A percentile compares a stretch with the other conserved stretches of the same genome.
Conservation (phyloP, 768 basidiomycete species). For the Russula abietina region DNA sequence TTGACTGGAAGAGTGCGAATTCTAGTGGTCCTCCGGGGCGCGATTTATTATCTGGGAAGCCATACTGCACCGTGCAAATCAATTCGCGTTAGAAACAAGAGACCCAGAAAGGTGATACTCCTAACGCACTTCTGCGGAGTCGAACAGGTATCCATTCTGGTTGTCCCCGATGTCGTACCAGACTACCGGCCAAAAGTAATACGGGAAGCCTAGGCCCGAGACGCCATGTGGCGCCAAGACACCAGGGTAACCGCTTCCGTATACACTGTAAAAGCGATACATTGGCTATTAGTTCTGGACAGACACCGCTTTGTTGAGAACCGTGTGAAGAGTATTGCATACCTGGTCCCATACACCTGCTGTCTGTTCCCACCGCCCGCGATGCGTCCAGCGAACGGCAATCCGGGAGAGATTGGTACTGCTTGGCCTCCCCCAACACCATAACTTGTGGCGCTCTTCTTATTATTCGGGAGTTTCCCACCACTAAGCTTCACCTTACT, state of each 20-base stretch:
- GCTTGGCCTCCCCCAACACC: conserved; percentile 24
- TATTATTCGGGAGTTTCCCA: conserved; percentile 1
- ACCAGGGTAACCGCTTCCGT: conserved; percentile 31
- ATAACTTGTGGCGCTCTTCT: conserved; percentile 26
- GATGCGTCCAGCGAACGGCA: conserved; percentile 26
- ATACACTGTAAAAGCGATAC: conserved; percentile 18
- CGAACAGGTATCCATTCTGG: conserved; percentile 17
- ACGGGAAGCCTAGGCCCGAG: conserved; percentile 26
- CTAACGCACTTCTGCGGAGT: conserved; percentile 22
- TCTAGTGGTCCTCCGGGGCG: conserved; percentile 34
- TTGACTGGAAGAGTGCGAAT: conserved; percentile 30
- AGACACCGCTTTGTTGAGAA: not conserved
- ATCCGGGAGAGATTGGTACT: conserved; percentile 23
- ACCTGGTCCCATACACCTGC: conserved; percentile 27
- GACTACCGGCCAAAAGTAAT: conserved; percentile 29
- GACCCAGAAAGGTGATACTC: not conserved
- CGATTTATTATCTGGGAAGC: conserved; percentile 31
- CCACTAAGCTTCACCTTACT: not conserved
- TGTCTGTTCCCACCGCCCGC: conserved; percentile 28
- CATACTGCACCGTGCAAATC: conserved; percentile 31
- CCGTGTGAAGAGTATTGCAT: not conserved
- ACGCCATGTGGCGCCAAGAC: conserved; percentile 11
- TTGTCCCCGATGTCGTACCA: conserved; percentile 20
- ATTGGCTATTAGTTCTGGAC: not conserved
- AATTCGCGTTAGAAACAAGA: not conserved